Evolutionary conservation across 768 basidiomycete genomes (phyloP).

Genomic region (Psilocybe subaeruginosa): DNA sequence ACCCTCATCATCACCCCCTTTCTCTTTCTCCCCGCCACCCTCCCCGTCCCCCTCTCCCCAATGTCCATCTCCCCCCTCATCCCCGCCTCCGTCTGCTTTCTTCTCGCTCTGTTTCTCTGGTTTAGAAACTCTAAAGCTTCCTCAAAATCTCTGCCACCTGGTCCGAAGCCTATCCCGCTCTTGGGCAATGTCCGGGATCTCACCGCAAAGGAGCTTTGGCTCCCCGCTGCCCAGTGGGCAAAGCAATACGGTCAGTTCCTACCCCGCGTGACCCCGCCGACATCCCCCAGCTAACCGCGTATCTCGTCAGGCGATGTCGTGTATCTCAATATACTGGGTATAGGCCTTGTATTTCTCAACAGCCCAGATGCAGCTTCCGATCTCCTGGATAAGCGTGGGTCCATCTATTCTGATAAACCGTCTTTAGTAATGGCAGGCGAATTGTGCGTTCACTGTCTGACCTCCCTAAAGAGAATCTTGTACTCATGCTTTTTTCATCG

Average conservation of each 20-base stretch:
- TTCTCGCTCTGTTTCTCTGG: conserved; percentile 42
- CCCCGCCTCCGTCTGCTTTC: conserved; percentile 37
- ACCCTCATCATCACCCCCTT: conserved; percentile 3
- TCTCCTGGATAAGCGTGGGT: conserved; percentile 69
- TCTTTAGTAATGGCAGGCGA: conserved; percentile 71
- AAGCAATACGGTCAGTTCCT: conserved; percentile 57
- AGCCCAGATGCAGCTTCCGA: conserved; percentile 60
- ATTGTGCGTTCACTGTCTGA: conserved; percentile 46
- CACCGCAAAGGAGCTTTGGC: conserved; percentile 64
- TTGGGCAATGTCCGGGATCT: conserved; percentile 69
- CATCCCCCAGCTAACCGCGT: conserved; percentile 4
- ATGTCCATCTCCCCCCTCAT: conserved; percentile 30
- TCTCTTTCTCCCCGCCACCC: conserved; percentile 5
- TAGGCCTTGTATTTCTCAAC: conserved; percentile 71
- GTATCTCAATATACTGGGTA: conserved; percentile 66
- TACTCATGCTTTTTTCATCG: conserved; percentile 5
- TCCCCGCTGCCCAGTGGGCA: conserved; percentile 63
- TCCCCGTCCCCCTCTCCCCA: background rate
- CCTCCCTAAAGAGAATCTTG: background rate
- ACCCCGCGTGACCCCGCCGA: background rate
- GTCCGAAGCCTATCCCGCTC: conserved; percentile 66
- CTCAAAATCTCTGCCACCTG: conserved; percentile 57
- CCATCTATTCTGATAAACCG: conserved; percentile 78
- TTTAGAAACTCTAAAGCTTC: conserved; percentile 46
- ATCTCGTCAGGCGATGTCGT: conserved; percentile 59